Conservation (phyloP, 495 filamentous ascomycete species). For the Lophiostoma macrostomum region DNA sequence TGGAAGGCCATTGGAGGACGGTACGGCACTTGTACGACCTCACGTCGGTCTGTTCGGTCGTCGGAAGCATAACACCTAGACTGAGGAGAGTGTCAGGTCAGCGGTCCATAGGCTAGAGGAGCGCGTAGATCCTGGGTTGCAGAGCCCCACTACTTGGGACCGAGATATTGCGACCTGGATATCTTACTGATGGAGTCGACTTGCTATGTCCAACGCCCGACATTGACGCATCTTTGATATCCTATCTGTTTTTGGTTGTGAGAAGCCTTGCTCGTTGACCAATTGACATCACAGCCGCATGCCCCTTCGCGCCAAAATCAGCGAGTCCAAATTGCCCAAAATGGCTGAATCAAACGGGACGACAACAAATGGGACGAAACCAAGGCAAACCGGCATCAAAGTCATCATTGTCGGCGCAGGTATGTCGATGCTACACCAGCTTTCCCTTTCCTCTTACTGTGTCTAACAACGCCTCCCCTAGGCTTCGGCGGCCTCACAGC, state of each 20-base stretch:
- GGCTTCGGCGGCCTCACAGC: constrained; percentile 32
- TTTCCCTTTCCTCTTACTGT: constrained; percentile 1
- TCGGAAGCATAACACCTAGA: constrained; percentile 27
- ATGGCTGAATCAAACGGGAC: constrained; percentile 14
- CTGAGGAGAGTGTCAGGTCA: constrained; percentile 5
- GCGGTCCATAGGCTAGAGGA: not conserved
- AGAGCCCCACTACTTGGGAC: constrained; percentile 18
- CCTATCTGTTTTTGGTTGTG: not conserved
- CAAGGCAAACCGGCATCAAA: constrained; percentile 35
- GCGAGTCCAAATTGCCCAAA: constrained; percentile 24
- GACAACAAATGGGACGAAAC: constrained; percentile 10
- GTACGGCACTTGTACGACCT: constrained; percentile 20
- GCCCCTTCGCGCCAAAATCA: constrained; percentile 23
- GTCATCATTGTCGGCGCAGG: constrained; percentile 40
- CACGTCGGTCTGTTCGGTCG: not conserved
- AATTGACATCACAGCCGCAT: constrained; percentile 1
- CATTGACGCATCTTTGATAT: not conserved
- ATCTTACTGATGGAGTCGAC: not conserved
- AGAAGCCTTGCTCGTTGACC: not conserved
- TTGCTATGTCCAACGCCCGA: not conserved
- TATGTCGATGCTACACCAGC: not conserved
- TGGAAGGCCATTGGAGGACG: not conserved
- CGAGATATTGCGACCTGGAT: constrained; percentile 8
- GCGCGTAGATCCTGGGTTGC: not conserved
- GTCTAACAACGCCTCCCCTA: not conserved